Evolutionary conservation across 768 basidiomycete species (phyloP).

Genomic region (Tylopilus subfusipes): DNA sequence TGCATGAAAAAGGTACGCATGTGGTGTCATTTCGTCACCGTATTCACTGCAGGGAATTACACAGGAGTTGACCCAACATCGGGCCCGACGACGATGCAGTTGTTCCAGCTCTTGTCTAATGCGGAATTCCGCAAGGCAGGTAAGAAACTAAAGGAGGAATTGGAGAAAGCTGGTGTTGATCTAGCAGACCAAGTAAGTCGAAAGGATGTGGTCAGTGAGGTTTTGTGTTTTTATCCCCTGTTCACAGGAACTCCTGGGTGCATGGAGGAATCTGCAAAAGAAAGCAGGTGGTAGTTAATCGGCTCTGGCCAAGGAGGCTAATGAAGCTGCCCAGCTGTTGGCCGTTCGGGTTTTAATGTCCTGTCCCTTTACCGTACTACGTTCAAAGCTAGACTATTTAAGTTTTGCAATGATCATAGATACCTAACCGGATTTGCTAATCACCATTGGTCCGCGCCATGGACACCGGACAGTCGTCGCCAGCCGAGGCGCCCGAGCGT

Average conservation of each 20-base stretch:
- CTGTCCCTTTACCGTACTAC: not conserved
- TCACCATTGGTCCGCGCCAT: constrained; percentile 5
- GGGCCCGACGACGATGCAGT: constrained; percentile 48
- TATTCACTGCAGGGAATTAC: not conserved
- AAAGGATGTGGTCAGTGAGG: not conserved
- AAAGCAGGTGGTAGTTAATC: constrained; percentile 21
- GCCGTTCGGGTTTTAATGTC: not conserved
- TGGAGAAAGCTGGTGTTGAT: constrained; percentile 61
- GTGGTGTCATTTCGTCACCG: not conserved
- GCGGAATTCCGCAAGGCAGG: constrained; percentile 50
- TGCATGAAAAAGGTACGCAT: constrained; percentile 47
- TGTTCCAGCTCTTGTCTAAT: constrained; percentile 53
- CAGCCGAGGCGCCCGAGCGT: constrained; percentile 34
- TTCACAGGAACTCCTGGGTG: constrained; percentile 45
- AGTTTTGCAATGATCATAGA: not conserved
- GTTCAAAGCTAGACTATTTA: not conserved
- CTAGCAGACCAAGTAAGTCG: constrained; percentile 47
- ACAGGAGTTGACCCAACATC: constrained; percentile 48
- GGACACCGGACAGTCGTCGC: constrained; percentile 9
- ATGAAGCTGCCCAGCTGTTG: no score
- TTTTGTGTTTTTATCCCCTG: not conserved
- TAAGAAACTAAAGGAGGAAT: constrained; percentile 43
- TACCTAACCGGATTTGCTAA: constrained; percentile 4
- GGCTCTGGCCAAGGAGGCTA: not conserved
- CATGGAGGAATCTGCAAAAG: constrained; percentile 34